Evolutionary conservation across 2,329 filamentous ascomycete species (phyloP).

Genomic region (Fusarium miscanthi): DNA sequence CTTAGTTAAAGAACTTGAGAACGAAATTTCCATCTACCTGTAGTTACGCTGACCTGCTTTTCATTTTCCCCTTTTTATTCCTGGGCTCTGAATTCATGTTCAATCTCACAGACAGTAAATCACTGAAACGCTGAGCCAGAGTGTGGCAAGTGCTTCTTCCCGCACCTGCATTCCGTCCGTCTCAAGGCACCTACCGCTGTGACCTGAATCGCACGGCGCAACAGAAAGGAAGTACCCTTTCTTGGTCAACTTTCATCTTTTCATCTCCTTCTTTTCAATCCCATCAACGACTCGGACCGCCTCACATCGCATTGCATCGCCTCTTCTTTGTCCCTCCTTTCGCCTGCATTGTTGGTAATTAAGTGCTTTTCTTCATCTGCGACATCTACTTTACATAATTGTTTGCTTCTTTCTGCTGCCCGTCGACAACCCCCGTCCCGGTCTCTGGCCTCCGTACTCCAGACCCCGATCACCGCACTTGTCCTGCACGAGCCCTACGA

Average conservation of each 20-base stretch:
- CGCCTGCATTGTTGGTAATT: slow-evolving; percentile 22
- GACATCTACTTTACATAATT: slow-evolving; percentile 18
- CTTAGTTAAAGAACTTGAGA: not conserved
- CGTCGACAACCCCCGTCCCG: slow-evolving; percentile 26
- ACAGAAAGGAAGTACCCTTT: slow-evolving; percentile 29
- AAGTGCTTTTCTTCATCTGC: slow-evolving; percentile 35
- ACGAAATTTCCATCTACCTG: slow-evolving; percentile 3
- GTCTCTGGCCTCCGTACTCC: slow-evolving; percentile 22
- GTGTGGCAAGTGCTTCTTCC: slow-evolving; percentile 32
- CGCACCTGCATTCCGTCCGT: slow-evolving; percentile 14
- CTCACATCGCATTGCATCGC: slow-evolving; percentile 8
- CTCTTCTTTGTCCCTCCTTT: slow-evolving; percentile 35
- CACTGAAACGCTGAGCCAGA: slow-evolving; percentile 20
- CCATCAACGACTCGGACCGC: slow-evolving; percentile 25
- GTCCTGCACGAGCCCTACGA: slow-evolving; percentile 29
- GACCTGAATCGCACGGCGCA: slow-evolving; percentile 43
- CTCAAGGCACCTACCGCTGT: slow-evolving; percentile 16
- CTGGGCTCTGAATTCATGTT: not conserved
- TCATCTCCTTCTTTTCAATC: slow-evolving; percentile 32
- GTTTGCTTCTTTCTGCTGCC: slow-evolving; percentile 27
- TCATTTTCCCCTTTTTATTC: not conserved
- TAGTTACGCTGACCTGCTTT: not conserved
- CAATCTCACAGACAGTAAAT: not conserved
- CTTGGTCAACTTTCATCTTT: slow-evolving; percentile 23
- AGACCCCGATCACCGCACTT: slow-evolving; percentile 23